Evolutionary conservation across 768 basidiomycete species (phyloP).

Genomic region (Lepiota subincarnata): DNA sequence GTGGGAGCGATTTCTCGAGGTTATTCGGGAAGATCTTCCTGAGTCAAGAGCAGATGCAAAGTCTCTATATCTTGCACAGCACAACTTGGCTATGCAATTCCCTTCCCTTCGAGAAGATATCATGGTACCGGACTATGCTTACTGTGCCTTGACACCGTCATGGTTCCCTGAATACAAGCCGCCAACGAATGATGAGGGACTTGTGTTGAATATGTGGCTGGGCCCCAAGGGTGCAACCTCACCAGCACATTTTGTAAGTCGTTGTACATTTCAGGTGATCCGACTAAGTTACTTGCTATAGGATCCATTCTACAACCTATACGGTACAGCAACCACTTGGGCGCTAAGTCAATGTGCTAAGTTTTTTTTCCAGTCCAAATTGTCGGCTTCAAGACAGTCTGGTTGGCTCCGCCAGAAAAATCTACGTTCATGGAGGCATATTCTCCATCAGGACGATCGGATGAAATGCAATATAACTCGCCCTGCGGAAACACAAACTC

Average conservation of each 20-base stretch:
- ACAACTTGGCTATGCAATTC: conserved; percentile 82
- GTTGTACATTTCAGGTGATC: conserved; percentile 9
- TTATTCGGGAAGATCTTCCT: conserved; percentile 28
- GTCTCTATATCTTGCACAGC: conserved; percentile 83
- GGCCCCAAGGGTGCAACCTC: conserved; percentile 77
- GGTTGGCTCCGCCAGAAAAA: conserved; percentile 76
- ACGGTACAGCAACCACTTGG: conserved; percentile 43
- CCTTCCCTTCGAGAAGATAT: conserved; percentile 74
- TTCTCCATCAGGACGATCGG: conserved; percentile 21
- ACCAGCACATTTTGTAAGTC: conserved; percentile 79
- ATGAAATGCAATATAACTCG: conserved; percentile 35
- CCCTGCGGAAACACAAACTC: conserved; percentile 38
- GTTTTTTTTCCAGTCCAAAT: conserved; percentile 62
- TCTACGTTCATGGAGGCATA: conserved; percentile 59
- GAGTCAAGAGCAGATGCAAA: conserved; percentile 18
- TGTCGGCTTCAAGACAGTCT: conserved; percentile 84
- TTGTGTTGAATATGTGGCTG: conserved; percentile 77
- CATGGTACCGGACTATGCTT: conserved; percentile 85
- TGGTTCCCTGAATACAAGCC: conserved; percentile 52
- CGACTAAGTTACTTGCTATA: conserved; percentile 25
- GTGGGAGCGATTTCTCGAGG: conserved; percentile 67
- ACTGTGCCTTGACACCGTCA: conserved; percentile 49
- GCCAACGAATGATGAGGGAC: conserved; percentile 60
- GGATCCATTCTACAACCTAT: conserved; percentile 95
- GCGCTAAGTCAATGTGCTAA: conserved; percentile 12